phyloP scores from a whole-genome alignment of 108 stramenopile species.

The Licmophora abbreviata region DNA sequence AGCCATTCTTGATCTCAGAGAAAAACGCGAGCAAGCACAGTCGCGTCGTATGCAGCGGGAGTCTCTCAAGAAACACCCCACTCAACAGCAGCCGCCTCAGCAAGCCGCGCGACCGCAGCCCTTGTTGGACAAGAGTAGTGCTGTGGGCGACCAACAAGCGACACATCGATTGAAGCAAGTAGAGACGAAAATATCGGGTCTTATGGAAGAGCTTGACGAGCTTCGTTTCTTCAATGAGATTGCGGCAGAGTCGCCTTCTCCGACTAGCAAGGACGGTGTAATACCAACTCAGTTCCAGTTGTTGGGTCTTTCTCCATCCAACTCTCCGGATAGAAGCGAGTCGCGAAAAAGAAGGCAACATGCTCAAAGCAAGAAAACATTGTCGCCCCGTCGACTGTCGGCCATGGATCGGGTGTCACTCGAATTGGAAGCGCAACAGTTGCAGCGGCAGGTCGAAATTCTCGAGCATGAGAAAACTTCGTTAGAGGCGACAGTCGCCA shows the following conservation, averaged over 20 bases:
- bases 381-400: slow-evolving; percentile 33
- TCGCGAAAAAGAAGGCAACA: background rate
- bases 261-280: slow-evolving; percentile 5
- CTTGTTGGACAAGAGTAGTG: background rate
- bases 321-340: no score
- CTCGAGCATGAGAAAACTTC: slow-evolving; percentile 27
- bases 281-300: slow-evolving; percentile 9
- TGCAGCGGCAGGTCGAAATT: slow-evolving; percentile 34
- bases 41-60: background rate
- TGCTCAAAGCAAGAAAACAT: background rate
- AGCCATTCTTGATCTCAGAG: slow-evolving; percentile 25
- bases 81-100: background rate
- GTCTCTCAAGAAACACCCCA: background rate
- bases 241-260: slow-evolving; percentile 14
- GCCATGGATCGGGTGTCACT: slow-evolving; percentile 37
- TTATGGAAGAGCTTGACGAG: slow-evolving; percentile 41
- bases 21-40: slow-evolving; percentile 18
- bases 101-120: background rate
- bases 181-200: slow-evolving; percentile 31
- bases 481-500: slow-evolving; percentile 25
- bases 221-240: slow-evolving; percentile 46
- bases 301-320: no score
- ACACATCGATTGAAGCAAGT: slow-evolving; percentile 19
- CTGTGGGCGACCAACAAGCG: slow-evolving; percentile 11
- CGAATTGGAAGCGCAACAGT: slow-evolving; percentile 43